Evolutionary conservation across 257 asterid species (phyloP).

Genomic region (Craterostigma plantagineum): DNA sequence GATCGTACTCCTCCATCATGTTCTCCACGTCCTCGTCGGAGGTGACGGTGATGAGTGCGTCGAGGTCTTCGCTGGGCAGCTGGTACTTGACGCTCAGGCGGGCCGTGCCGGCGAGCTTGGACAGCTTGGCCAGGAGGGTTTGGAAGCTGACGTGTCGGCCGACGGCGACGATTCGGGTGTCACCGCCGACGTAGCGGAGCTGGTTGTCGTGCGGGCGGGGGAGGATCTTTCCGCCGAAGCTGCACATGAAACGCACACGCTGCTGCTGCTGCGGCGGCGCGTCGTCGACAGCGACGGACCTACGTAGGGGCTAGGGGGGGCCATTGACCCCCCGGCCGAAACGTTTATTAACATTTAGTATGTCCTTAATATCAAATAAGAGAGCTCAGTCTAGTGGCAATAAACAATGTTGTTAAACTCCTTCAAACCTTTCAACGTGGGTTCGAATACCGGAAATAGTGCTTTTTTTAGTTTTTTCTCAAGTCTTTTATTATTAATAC

Average conservation of each 20-base stretch:
- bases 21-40: slow-evolving; percentile 77
- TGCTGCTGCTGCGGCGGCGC: slow-evolving; percentile 12
- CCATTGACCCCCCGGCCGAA: no score
- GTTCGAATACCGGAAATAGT: no score
- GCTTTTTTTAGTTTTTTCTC: no score
- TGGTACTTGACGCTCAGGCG: slow-evolving; percentile 60
- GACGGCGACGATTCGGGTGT: slow-evolving; percentile 57
- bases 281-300: no score
- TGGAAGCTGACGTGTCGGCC: slow-evolving; percentile 51
- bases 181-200: slow-evolving; percentile 83
- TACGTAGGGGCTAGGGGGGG: no score
- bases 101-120: slow-evolving; percentile 46
- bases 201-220: slow-evolving; percentile 86
- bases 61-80: slow-evolving; percentile 88
- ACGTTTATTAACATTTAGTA: no score
- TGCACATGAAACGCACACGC: slow-evolving; percentile 82
- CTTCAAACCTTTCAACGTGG: no score
- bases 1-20: slow-evolving; percentile 91
- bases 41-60: slow-evolving; percentile 63
- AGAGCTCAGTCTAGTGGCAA: no score
- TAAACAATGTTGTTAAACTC: no score
- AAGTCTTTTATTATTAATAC: no score
- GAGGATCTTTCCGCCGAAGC: slow-evolving; percentile 73
- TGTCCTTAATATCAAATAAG: no score
- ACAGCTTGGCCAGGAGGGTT: slow-evolving; percentile 37